These are phyloP conservation scores for Musa troglodytarum DNA, from an alignment of 176 grass and related monocot genomes.

Conservation along the genomic window DNA sequence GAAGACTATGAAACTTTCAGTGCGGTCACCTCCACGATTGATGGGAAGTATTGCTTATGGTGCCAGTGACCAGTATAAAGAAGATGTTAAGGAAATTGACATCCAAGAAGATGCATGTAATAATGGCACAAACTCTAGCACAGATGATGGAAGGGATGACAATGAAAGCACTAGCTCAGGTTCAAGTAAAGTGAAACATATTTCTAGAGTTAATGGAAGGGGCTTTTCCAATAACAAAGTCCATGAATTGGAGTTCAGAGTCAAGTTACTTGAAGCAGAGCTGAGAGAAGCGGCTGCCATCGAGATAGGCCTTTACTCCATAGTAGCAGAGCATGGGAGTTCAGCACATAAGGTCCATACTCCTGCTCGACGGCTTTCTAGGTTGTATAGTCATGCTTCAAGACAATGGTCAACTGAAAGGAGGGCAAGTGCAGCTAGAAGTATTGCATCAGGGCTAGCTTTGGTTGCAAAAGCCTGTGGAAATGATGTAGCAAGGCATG, in stretches of 20 bases:
- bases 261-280: constrained; percentile 85
- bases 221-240: constrained; percentile 48
- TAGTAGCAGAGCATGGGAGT: constrained; percentile 81
- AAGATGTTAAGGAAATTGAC: constrained; percentile 72
- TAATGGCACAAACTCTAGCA: constrained; percentile 23
- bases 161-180: constrained; percentile 25
- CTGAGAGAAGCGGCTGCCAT: constrained; percentile 73
- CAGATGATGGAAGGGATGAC: constrained; percentile 36
- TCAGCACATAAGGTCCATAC: constrained; percentile 95
- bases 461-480: constrained; percentile 84
- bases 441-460: constrained; percentile 77
- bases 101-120: constrained; percentile 32
- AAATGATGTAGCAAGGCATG: constrained; percentile 87
- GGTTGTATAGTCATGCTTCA: constrained; percentile 57
- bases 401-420: constrained; percentile 64
- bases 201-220: constrained; percentile 47
- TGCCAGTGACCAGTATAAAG: constrained; percentile 36
- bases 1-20: constrained; percentile 51
- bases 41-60: constrained; percentile 41
- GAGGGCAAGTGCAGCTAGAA: constrained; percentile 73
- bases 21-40: constrained; percentile 42
- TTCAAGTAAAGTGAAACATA: constrained; percentile 31
- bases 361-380: constrained; percentile 76
- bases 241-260: constrained; percentile 62
- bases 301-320: constrained; percentile 84